A percentile compares a stretch with the other conserved stretches of the same genome.
These are phyloP conservation scores for Beauveria sp. DNA, from an alignment of 2,329 filamentous ascomycete species.

Conservation along the genomic window DNA sequence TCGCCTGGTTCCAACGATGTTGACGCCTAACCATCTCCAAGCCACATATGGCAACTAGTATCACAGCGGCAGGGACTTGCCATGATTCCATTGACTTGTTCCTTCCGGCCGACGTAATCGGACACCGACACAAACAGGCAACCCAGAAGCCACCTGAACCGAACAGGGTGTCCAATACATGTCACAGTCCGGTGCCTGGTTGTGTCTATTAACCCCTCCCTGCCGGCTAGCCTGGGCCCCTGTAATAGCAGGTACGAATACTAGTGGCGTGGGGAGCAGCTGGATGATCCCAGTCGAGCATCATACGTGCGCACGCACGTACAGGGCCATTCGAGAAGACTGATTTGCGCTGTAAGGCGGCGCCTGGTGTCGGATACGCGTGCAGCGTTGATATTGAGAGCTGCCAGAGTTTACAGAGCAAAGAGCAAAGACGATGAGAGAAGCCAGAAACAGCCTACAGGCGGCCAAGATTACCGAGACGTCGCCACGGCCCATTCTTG, in stretches of 20 bases:
- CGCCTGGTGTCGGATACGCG: background rate
- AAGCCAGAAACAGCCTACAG: background rate
- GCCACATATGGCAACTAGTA: background rate
- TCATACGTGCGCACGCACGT: background rate
- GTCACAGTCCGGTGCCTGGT: background rate
- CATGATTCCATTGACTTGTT: background rate
- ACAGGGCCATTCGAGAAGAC: background rate
- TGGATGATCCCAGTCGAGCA: conserved; percentile 1
- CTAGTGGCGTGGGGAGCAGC: background rate
- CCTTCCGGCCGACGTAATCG: background rate
- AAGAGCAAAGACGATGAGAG: background rate
- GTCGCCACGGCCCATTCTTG: conserved; percentile 7
- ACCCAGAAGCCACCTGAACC: background rate
- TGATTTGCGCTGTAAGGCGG: background rate
- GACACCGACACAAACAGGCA: background rate
- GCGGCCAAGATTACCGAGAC: conserved; percentile 5
- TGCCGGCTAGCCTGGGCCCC: background rate
- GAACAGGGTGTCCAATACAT: background rate
- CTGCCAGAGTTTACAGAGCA: background rate
- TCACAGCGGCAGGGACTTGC: background rate
- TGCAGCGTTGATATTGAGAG: background rate
- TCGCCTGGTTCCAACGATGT: background rate
- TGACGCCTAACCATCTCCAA: background rate
- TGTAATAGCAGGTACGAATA: background rate
- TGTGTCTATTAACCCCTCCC: background rate